Evolutionary conservation across 2,329 filamentous ascomycete genomes (phyloP).

Genomic region (Hawksworthiomyces lignivorus): DNA sequence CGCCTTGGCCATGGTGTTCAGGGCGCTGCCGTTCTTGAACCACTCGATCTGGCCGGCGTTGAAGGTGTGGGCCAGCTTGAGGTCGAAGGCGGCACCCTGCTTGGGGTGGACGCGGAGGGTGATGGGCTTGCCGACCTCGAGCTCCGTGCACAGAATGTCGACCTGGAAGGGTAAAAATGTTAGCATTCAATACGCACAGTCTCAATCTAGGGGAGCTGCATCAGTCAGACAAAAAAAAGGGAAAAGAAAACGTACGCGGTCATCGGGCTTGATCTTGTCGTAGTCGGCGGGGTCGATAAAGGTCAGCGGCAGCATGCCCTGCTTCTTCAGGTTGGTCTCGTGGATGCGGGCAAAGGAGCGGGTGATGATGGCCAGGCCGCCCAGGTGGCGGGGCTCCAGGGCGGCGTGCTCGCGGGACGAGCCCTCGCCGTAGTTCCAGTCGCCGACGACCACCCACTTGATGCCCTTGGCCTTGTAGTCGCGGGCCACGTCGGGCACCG

Average conservation of each 20-base stretch:
- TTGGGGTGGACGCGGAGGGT: conserved; percentile 89
- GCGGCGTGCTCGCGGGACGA: conserved; percentile 97
- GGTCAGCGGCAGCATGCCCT: conserved; percentile 98
- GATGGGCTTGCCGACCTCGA: conserved; percentile 87
- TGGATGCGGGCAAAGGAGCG: conserved; percentile 97
- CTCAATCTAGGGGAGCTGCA: not conserved
- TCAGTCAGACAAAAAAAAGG: too few species aligned
- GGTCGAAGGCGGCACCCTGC: conserved; percentile 71
- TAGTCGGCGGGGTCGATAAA: conserved; percentile 94
- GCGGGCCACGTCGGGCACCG: conserved; percentile 87
- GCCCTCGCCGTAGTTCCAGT: conserved; percentile 99
- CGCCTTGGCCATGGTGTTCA: conserved; percentile 95
- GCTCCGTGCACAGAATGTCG: conserved; percentile 79
- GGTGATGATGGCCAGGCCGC: conserved; percentile 93
- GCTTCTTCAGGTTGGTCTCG: conserved; percentile 99
- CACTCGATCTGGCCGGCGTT: conserved; percentile 97
- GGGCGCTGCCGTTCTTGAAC: conserved; percentile 96
- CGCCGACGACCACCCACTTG: conserved; percentile 94
- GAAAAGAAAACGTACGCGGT: conserved; percentile 52
- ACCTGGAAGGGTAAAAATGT: conserved; percentile 36
- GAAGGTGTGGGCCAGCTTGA: conserved; percentile 90
- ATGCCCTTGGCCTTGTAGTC: conserved; percentile 98
- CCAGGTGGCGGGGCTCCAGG: conserved; percentile 93
- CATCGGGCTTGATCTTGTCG: conserved; percentile 89
- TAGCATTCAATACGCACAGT: not conserved